Evolutionary conservation across 129 eudicot species (phyloP).

Genomic region (Lonicera japonica): DNA sequence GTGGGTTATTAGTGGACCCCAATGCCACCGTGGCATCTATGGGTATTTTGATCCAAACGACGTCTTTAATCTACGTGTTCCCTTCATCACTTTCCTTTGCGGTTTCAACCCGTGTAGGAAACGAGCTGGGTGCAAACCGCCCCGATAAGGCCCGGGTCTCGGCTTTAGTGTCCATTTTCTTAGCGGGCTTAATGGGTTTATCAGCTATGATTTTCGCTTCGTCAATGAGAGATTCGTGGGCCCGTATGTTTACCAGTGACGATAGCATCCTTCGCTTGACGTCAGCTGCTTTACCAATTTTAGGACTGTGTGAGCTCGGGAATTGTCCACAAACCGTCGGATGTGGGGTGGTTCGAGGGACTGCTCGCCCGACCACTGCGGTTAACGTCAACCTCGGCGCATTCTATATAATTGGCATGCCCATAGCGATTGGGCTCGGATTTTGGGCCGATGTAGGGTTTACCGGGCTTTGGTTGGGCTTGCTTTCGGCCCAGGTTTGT

Average conservation of each 20-base stretch:
- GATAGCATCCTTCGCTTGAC: slow-evolving; percentile 39
- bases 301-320: slow-evolving; percentile 71
- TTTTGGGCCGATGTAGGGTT: slow-evolving; percentile 49
- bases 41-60: slow-evolving; percentile 72
- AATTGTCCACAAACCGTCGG: slow-evolving; percentile 84
- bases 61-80: slow-evolving; percentile 52
- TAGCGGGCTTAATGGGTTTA: slow-evolving; percentile 54
- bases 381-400: slow-evolving; percentile 75
- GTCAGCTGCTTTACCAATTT: slow-evolving; percentile 39
- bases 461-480: slow-evolving; percentile 75
- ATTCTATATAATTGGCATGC: slow-evolving; percentile 70
- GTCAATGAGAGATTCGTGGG: slow-evolving; percentile 47
- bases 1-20: slow-evolving; percentile 58
- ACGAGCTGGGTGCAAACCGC: slow-evolving; percentile 66
- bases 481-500: slow-evolving; percentile 66
- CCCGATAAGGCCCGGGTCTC: slow-evolving; percentile 55
- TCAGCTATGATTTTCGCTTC: slow-evolving; percentile 46
- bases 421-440: slow-evolving; percentile 58
- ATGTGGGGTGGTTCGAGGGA: slow-evolving; percentile 77
- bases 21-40: slow-evolving; percentile 64
- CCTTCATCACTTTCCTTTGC: slow-evolving; percentile 55
- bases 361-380: slow-evolving; percentile 58
- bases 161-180: slow-evolving; percentile 35
- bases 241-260: slow-evolving; percentile 48
- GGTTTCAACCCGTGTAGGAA: slow-evolving; percentile 72